Evolutionary conservation across 78 protist species (phyloP).

Genomic region (Dictyostelium firmibasis): DNA sequence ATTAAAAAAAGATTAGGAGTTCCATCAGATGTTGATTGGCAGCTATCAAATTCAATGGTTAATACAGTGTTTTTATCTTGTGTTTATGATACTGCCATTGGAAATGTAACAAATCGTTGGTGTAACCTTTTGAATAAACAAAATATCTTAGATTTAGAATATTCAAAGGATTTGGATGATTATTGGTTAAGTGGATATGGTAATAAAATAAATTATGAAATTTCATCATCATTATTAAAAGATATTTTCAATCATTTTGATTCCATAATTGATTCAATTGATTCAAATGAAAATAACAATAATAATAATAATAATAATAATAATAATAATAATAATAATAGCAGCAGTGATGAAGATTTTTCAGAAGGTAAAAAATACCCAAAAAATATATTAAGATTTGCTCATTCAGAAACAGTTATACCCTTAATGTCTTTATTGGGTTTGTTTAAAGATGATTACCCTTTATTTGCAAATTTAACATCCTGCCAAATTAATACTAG

Average conservation of each 20-base stretch:
- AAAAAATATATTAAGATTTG: constrained; percentile 18
- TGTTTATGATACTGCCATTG: constrained; percentile 23
- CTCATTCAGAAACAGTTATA: constrained; percentile 42
- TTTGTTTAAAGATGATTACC: constrained; percentile 19
- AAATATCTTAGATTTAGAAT: constrained; percentile 28
- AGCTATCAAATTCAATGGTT: neutral
- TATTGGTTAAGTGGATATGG: constrained; percentile 53
- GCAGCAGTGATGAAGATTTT: neutral
- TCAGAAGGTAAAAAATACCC: neutral
- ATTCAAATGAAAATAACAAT: neutral
- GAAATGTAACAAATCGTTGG: neutral
- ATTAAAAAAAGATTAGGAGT: constrained; percentile 2
- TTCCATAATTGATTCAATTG: neutral
- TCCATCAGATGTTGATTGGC: neutral
- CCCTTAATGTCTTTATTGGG: constrained; percentile 45
- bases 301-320: neutral
- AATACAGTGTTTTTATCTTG: neutral
- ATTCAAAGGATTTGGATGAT: constrained; percentile 13
- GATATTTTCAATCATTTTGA: constrained; percentile 7
- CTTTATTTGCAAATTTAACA: constrained; percentile 18
- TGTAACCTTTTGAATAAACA: constrained; percentile 11
- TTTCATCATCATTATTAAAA: constrained; percentile 1
- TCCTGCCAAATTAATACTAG: neutral
- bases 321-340: neutral
- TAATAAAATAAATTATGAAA: neutral